These are phyloP conservation scores for Euphorbia pulcherrima DNA, from an alignment of 345 rosid species.

Conservation along the genomic window DNA sequence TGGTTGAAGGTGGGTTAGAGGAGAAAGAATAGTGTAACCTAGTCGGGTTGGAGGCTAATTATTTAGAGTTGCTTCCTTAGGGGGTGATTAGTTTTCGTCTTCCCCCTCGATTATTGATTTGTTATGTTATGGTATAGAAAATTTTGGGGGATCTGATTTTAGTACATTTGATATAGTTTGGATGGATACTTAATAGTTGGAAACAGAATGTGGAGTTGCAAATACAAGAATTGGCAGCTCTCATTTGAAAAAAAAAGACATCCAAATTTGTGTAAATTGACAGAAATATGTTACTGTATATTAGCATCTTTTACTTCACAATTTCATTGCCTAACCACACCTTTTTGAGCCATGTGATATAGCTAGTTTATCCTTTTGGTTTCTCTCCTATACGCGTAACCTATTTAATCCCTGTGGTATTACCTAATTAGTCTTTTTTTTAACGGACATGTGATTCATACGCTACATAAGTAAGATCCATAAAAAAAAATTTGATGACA, in stretches of 20 bases:
- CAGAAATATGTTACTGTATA: slow-evolving; percentile 1
- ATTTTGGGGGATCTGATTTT: slow-evolving; percentile 26
- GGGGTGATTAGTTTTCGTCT: slow-evolving; percentile 21
- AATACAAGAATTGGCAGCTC: slow-evolving; percentile 2
- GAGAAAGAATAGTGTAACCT: slow-evolving; percentile 25
- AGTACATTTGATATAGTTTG: slow-evolving; percentile 18
- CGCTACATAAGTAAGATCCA: no score
- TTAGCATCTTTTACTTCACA: not conserved
- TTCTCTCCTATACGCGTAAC: no score
- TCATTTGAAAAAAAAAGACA: not conserved
- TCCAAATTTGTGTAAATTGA: slow-evolving; percentile 12
- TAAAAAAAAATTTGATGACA: no score
- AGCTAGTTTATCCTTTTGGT: not conserved
- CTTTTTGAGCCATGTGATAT: no score
- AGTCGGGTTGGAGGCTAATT: slow-evolving; percentile 32
- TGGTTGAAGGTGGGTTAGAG: slow-evolving; percentile 18
- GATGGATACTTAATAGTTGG: slow-evolving; percentile 23
- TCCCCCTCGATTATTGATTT: slow-evolving; percentile 26
- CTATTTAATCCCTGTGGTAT: no score
- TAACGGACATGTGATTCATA: no score
- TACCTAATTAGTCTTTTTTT: no score
- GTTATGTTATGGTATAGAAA: slow-evolving; percentile 20
- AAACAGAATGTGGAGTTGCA: slow-evolving; percentile 14
- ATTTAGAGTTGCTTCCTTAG: slow-evolving; percentile 32
- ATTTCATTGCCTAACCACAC: not conserved